Base-by-base conservation (phyloP, 1,284 basidiomycete species). In the Naganishia albida region DNA sequence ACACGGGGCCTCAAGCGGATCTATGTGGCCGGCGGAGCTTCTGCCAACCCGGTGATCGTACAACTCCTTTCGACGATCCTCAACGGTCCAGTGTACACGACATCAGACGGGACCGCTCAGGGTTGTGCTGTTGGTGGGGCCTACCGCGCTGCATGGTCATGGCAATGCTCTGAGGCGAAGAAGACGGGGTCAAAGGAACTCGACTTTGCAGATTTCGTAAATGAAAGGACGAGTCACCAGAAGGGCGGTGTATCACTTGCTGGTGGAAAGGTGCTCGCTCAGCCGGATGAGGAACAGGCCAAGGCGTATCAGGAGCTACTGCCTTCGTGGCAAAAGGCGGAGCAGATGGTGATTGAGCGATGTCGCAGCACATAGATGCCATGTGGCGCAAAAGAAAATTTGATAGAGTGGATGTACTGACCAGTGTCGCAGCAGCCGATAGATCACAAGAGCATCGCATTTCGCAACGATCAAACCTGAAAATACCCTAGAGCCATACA, bases 41-140 rank as follows among this genome's bases (percentile, higher is more conserved):
- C 88, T 4, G 83, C 84, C 8, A 94, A 94, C 75, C 78, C 81
- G 40, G 84, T 85, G 39, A 89, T 93, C 73, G 84, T 86, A 38
- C 88, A 89, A 70, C 78, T 91, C 55, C 86, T 87, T 42, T 88
- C 91, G 20, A 88, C 93, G 76, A 82, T 92, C 10, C 87, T 94
- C 64, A 84, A 83, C 30, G 86, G 90, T 80, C 84, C 85, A 39
- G 86, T 88, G 12, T 90, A 85, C 72, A 81, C 66, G 12, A 76
- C 74, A 71, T 55, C 56, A 1, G 71, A 73, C 42, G 73, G 72
- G 0, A 69, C 73, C 51, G 77, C 75, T 71, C 78, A 79, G 57
- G 72, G 74, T 10, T 79, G 78, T 64, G 73, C 72, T 0, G 77
- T 78, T 12, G 78, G 78, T 16, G 74, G 75, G 18, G 78, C 75